Conservation (phyloP, 768 basidiomycete genomes). For the Lactifluus piperatus region DNA sequence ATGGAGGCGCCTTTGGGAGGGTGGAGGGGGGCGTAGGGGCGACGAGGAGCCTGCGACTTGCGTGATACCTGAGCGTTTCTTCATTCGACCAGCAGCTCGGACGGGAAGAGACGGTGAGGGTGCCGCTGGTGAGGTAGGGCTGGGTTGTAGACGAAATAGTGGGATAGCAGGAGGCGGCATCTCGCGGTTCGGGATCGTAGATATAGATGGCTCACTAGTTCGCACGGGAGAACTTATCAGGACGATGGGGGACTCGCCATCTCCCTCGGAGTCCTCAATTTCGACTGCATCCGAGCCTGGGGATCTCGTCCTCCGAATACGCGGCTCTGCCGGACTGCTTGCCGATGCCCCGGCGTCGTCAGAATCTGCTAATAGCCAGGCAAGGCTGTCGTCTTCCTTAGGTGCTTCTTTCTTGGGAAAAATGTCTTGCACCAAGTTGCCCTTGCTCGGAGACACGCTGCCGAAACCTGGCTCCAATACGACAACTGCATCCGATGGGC, state of each 20-base stretch:
- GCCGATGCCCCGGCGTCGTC: slow-evolving; percentile 1
- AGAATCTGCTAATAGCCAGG: slow-evolving; percentile 20
- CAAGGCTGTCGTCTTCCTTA: slow-evolving; percentile 12
- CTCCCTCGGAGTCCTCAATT: slow-evolving; percentile 10
- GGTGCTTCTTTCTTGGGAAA: not conserved
- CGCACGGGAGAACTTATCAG: slow-evolving; percentile 1
- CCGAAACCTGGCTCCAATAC: not conserved
- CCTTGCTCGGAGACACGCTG: not conserved
- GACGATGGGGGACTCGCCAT: not conserved
- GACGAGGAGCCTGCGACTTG: slow-evolving; percentile 26
- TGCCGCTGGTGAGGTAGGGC: slow-evolving; percentile 16
- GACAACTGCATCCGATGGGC: not conserved
- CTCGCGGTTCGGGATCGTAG: not conserved
- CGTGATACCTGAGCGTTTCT: slow-evolving; percentile 21
- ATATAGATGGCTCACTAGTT: not conserved
- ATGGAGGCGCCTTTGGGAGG: slow-evolving; percentile 26
- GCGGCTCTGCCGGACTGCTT: slow-evolving; percentile 1
- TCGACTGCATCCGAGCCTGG: slow-evolving; percentile 8
- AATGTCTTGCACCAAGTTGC: not conserved
- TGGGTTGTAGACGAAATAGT: slow-evolving; percentile 26
- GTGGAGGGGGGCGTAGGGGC: slow-evolving; percentile 29
- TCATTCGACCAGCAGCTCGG: slow-evolving; percentile 30
- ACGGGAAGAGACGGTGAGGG: slow-evolving; percentile 40
- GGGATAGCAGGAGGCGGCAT: slow-evolving; percentile 31
- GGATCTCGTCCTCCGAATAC: not conserved